phyloP scores from a whole-genome alignment of 176 grass and related monocot species.

The Elymus sibiricus region DNA sequence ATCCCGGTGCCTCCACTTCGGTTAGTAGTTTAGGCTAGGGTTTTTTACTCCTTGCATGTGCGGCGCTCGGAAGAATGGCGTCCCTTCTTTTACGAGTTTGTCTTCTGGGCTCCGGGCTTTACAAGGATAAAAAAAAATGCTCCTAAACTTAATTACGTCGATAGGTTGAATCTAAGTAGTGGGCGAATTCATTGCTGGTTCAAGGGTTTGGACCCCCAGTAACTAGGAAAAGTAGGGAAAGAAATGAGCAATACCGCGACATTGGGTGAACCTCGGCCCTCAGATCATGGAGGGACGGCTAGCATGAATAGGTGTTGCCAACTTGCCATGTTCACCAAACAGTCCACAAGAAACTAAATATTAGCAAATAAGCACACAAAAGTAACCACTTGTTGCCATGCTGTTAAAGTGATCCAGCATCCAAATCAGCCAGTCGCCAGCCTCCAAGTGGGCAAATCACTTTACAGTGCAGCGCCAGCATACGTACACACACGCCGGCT shows the following conservation, averaged over 20 bases:
- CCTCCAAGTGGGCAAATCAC: not conserved
- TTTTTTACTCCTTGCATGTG: too few species aligned
- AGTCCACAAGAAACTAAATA: too few species aligned
- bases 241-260: not conserved
- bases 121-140: too few species aligned
- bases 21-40: too few species aligned
- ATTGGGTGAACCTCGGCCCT: not conserved
- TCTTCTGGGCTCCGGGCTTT: too few species aligned
- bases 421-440: not conserved
- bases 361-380: too few species aligned
- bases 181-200: too few species aligned
- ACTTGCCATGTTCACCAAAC: not conserved
- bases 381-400: not conserved
- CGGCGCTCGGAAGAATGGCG: too few species aligned
- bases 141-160: too few species aligned
- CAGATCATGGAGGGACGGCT: not conserved
- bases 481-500: not conserved
- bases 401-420: conserved; percentile 14
- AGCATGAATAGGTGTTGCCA: not conserved
- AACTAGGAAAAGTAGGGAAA: not conserved
- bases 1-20: too few species aligned
- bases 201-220: not conserved
- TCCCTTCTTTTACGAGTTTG: too few species aligned
- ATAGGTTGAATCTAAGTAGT: too few species aligned
- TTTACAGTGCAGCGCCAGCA: conserved; percentile 12